Conservation (phyloP, 2,329 filamentous ascomycete species). For the Aspergillus sp. region DNA sequence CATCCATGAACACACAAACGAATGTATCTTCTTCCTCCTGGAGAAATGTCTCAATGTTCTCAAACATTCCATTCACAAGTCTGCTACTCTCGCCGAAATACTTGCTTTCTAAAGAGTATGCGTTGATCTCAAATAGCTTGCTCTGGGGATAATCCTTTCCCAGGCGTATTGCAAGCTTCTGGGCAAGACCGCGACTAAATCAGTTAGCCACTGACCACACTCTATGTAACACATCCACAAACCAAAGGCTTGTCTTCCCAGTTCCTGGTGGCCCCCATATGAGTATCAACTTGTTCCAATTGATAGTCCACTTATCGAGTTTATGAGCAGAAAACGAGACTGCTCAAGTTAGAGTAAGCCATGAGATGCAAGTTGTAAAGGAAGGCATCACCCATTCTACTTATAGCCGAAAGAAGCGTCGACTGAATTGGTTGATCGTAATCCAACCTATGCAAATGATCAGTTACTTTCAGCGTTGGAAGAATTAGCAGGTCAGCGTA, state of each 20-base stretch:
- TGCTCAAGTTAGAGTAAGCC: constrained; percentile 11
- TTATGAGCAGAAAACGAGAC: constrained; percentile 36
- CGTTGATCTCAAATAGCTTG: constrained; percentile 51
- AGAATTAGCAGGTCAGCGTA: constrained; percentile 20
- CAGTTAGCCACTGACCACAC: neutral
- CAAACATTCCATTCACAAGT: constrained; percentile 47
- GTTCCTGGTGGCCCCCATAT: constrained; percentile 94
- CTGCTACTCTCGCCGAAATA: constrained; percentile 53
- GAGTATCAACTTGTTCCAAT: constrained; percentile 63
- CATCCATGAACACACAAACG: constrained; percentile 52
- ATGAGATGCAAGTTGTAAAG: neutral
- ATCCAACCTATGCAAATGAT: constrained; percentile 35
- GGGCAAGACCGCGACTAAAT: constrained; percentile 46
- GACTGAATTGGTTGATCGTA: constrained; percentile 48
- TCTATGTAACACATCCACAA: neutral
- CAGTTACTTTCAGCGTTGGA: neutral
- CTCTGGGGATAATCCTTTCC: constrained; percentile 42
- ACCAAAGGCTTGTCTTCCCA: constrained; percentile 69
- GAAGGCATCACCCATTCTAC: constrained; percentile 38
- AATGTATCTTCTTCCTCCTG: constrained; percentile 45
- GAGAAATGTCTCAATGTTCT: constrained; percentile 39
- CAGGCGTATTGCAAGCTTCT: constrained; percentile 54
- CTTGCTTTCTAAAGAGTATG: constrained; percentile 50
- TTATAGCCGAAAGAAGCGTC: constrained; percentile 43
- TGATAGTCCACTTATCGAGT: constrained; percentile 42